phyloP scores from a whole-genome alignment of 139 green algal genomes.

The Pycnococcus provasolii region DNA sequence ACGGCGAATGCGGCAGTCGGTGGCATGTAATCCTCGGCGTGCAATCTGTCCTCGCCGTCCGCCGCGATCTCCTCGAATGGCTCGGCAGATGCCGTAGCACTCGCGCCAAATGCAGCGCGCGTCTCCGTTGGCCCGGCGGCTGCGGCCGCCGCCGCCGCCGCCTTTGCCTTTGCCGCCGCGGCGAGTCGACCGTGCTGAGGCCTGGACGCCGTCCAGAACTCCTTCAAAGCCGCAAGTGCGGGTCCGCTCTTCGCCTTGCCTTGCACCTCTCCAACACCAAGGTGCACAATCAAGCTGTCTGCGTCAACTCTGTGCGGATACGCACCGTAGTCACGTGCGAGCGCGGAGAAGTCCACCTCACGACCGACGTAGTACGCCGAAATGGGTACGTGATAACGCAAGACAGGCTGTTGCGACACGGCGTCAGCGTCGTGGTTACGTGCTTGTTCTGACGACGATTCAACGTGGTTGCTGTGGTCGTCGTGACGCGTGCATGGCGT shows the following conservation, averaged over 20 bases:
- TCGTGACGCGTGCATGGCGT: too few relatives aligned
- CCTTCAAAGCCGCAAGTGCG: not conserved
- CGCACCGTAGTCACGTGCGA: not conserved
- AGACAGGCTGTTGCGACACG: too few relatives aligned
- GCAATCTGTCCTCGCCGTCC: not conserved
- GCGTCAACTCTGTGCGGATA: conserved; percentile 8
- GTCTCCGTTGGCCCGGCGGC: not conserved
- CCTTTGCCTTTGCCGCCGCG: too few relatives aligned
- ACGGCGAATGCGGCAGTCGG: conserved; percentile 26
- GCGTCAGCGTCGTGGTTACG: too few relatives aligned
- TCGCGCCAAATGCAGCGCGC: not conserved
- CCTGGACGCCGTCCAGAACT: not conserved
- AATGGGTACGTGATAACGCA: not conserved
- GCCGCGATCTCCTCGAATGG: not conserved
- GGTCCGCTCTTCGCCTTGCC: not conserved
- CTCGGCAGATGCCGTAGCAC: too few relatives aligned
- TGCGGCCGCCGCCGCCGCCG: too few relatives aligned
- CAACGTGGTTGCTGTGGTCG: too few relatives aligned
- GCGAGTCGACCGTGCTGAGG: too few relatives aligned
- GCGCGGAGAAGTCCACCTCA: not conserved
- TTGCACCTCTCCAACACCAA: not conserved
- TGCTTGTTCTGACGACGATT: too few relatives aligned
- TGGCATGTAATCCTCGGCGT: not conserved
- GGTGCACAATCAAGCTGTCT: conserved; percentile 3
- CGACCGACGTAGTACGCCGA: conserved; percentile 13